Percentiles rank a stretch among this genome's conserved stretches.
Evolutionary conservation across 2,329 filamentous ascomycete species (phyloP).

Genomic region (Epichloe elymi): DNA sequence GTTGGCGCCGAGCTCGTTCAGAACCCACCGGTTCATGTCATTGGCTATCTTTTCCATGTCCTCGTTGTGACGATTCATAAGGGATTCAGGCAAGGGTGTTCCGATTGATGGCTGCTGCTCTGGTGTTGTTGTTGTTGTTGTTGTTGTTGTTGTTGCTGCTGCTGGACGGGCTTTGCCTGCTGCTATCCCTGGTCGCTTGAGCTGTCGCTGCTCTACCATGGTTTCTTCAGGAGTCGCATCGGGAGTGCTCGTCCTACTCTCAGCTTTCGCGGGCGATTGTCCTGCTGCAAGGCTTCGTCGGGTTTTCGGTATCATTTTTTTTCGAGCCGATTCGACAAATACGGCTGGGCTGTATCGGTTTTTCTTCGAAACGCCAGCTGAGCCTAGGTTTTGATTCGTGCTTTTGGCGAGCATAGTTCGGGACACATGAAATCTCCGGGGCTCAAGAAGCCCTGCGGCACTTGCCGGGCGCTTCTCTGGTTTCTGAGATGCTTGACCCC

Average conservation of each 20-base stretch:
- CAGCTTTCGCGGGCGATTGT: background rate
- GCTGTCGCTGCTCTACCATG: constrained; percentile 12
- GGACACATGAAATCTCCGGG: constrained; percentile 43
- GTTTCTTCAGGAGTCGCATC: constrained; percentile 1
- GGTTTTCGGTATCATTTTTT: constrained; percentile 14
- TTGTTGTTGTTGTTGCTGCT: constrained; percentile 2
- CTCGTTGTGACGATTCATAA: constrained; percentile 22
- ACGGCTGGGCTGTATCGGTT: constrained; percentile 31
- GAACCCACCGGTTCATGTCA: constrained; percentile 45
- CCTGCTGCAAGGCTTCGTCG: constrained; percentile 11
- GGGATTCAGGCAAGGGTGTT: constrained; percentile 19
- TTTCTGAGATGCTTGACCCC: background rate
- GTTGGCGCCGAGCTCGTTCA: constrained; percentile 43
- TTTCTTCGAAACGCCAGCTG: constrained; percentile 26
- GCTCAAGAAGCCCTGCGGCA: constrained; percentile 17
- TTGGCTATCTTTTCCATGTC: constrained; percentile 38
- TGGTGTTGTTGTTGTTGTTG: background rate
- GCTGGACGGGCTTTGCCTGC: constrained; percentile 10
- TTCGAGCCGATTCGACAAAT: constrained; percentile 41
- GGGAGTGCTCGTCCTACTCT: background rate
- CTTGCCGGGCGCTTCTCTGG: background rate
- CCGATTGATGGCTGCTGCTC: constrained; percentile 9
- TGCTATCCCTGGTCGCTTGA: constrained; percentile 21
- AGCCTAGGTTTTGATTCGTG: constrained; percentile 8
- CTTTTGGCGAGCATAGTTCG: constrained; percentile 27